Conservation (phyloP, 345 rosid species). For the Punica granatum region DNA sequence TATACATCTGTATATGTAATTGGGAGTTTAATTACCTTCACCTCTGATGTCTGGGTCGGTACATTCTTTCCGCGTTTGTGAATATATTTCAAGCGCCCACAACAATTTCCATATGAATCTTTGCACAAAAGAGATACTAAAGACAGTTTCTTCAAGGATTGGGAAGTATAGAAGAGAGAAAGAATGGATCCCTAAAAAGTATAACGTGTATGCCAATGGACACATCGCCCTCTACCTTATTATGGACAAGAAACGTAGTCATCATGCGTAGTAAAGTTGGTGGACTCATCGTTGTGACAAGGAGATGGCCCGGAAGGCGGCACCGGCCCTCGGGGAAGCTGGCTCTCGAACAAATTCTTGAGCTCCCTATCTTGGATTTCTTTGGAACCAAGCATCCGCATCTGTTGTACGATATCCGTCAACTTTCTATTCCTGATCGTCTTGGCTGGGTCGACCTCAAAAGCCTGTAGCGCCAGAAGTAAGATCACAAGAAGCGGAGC, state of each 20-base stretch:
- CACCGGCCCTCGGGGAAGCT: slow-evolving; percentile 46
- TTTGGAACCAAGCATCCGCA: not conserved
- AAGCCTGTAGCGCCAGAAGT: not conserved
- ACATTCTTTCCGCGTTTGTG: too few relatives aligned
- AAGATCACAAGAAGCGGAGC: not conserved
- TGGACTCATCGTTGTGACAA: slow-evolving; percentile 29
- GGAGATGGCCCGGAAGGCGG: slow-evolving; percentile 59
- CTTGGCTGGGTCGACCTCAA: not conserved
- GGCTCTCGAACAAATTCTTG: slow-evolving; percentile 14
- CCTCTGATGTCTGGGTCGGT: too few relatives aligned
- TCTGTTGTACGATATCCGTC: not conserved
- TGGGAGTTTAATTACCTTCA: too few relatives aligned
- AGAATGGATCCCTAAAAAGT: too few relatives aligned
- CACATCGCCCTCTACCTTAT: too few relatives aligned
- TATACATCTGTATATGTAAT: too few relatives aligned
- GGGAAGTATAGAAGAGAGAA: too few relatives aligned
- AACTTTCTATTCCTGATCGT: not conserved
- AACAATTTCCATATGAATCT: too few relatives aligned
- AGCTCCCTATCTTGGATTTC: not conserved
- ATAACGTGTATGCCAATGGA: too few relatives aligned
- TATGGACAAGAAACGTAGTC: slow-evolving; percentile 32
- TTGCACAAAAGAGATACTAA: too few relatives aligned
- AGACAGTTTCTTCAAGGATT: too few relatives aligned
- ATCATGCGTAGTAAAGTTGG: slow-evolving; percentile 7
- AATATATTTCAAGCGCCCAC: too few relatives aligned